Evolutionary conservation across 179 eudicot genomes (phyloP).

Genomic region (Sideroxylon spinosum): DNA sequence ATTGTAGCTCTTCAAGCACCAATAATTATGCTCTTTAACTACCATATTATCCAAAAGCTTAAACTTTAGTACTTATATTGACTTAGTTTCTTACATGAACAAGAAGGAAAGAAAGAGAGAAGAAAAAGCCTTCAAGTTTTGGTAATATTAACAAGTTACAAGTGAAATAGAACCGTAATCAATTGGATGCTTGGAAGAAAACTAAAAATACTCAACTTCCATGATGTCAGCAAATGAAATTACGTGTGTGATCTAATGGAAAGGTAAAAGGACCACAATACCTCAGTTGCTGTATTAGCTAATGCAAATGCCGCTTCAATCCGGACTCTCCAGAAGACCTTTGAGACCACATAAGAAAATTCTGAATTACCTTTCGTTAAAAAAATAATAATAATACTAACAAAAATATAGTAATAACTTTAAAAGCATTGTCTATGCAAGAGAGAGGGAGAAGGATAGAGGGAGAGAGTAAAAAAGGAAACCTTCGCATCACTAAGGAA

Average conservation of each 20-base stretch:
- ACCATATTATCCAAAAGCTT: too few species aligned
- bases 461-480: not conserved
- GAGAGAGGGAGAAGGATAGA: not conserved
- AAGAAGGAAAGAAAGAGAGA: too few species aligned
- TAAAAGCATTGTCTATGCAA: not conserved
- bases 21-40: too few species aligned
- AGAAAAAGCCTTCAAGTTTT: too few species aligned
- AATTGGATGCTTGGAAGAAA: not conserved
- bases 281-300: slow-evolving; percentile 85
- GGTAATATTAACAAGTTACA: not conserved
- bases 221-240: not conserved
- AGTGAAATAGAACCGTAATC: not conserved
- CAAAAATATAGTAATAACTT: not conserved
- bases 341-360: slow-evolving; percentile 20
- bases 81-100: too few species aligned
- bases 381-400: not conserved
- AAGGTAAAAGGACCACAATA: slow-evolving; percentile 27
- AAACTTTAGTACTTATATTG: too few species aligned
- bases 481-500: slow-evolving; percentile 85
- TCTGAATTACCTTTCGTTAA: not conserved
- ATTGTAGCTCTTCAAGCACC: not conserved
- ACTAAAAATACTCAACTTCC: not conserved
- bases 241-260: not conserved
- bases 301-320: slow-evolving; percentile 92
- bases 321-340: slow-evolving; percentile 95